These are phyloP conservation scores for Clonostachys sp. DNA, from an alignment of 2,329 filamentous ascomycete genomes.

Conservation along the genomic window DNA sequence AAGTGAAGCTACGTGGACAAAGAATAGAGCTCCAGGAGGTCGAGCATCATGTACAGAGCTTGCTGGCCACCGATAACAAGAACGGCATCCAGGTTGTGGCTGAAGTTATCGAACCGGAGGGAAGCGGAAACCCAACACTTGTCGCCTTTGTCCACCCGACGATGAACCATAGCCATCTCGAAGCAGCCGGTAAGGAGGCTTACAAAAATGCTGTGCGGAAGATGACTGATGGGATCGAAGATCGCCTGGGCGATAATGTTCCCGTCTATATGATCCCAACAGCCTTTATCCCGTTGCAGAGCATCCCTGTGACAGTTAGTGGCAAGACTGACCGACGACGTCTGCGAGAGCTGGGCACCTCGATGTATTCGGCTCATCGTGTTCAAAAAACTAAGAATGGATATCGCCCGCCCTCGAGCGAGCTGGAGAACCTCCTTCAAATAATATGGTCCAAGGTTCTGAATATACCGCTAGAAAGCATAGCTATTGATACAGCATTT, in stretches of 20 bases:
- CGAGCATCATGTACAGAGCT: conserved; percentile 5
- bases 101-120: background rate
- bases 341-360: conserved; percentile 41
- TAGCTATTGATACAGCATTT: conserved; percentile 22
- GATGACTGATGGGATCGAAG: conserved; percentile 31
- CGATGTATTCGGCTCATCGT: no score
- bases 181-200: no score
- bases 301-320: conserved; percentile 66
- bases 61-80: conserved; percentile 16
- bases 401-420: background rate
- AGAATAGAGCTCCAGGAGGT: conserved; percentile 37
- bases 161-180: background rate
- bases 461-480: background rate
- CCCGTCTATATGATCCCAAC: conserved; percentile 78
- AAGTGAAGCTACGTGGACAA: conserved; percentile 54
- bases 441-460: conserved; percentile 12
- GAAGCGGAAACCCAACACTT: conserved; percentile 25
- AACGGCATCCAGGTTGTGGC: conserved; percentile 34
- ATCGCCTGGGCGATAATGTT: conserved; percentile 28
- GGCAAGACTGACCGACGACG: conserved; percentile 66
- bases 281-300: conserved; percentile 63
- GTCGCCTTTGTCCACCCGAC: conserved; percentile 55
- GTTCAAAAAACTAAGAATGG: no score
- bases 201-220: conserved; percentile 39
- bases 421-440: conserved; percentile 6